Conservation (phyloP, 2,329 filamentous ascomycete species). For the Stagonosporopsis chrysanthemi region DNA sequence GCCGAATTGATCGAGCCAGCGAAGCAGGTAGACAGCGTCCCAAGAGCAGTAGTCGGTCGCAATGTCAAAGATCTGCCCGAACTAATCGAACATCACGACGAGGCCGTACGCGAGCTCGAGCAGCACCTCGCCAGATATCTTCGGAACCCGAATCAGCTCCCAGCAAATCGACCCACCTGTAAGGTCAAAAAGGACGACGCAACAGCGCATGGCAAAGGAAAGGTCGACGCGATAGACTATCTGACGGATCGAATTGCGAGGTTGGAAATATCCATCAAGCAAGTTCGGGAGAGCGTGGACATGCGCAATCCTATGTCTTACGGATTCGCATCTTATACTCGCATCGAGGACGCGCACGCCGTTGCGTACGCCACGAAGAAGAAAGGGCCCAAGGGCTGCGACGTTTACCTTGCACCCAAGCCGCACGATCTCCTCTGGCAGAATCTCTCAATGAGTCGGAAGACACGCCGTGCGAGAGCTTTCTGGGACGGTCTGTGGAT, state of each 20-base stretch:
- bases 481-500: slow-evolving; percentile 88
- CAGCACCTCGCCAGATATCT: slow-evolving; percentile 81
- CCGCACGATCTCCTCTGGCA: slow-evolving; percentile 96
- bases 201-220: slow-evolving; percentile 71
- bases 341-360: slow-evolving; percentile 84
- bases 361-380: slow-evolving; percentile 79
- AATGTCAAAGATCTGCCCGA: slow-evolving; percentile 90
- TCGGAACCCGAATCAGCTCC: slow-evolving; percentile 81
- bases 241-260: slow-evolving; percentile 81
- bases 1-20: slow-evolving; percentile 80
- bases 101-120: slow-evolving; percentile 82
- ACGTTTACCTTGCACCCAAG: slow-evolving; percentile 78
- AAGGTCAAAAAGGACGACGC: slow-evolving; percentile 77
- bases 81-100: slow-evolving; percentile 82
- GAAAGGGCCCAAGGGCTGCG: slow-evolving; percentile 80
- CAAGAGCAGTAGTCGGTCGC: slow-evolving; percentile 81
- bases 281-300: slow-evolving; percentile 83
- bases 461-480: slow-evolving; percentile 72
- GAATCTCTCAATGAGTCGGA: slow-evolving; percentile 78
- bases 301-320: slow-evolving; percentile 87
- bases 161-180: slow-evolving; percentile 77
- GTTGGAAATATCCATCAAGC: slow-evolving; percentile 83
- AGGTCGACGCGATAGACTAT: slow-evolving; percentile 94
- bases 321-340: slow-evolving; percentile 91
- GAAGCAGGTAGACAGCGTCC: slow-evolving; percentile 76